These are phyloP conservation scores for Xylariaceae sp. DNA, from an alignment of 2,329 filamentous ascomycete genomes.

Conservation along the genomic window DNA sequence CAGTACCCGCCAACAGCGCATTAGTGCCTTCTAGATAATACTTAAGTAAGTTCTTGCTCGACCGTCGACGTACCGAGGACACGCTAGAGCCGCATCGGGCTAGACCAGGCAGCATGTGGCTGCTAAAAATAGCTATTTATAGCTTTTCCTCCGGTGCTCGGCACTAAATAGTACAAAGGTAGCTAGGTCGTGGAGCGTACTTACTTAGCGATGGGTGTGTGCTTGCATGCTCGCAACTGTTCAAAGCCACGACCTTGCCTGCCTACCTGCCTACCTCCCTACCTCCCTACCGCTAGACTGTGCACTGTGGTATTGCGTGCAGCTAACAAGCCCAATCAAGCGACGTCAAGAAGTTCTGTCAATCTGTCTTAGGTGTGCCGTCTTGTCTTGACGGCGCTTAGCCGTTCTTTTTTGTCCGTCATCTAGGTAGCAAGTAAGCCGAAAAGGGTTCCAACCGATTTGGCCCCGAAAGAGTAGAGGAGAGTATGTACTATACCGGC, in stretches of 20 bases:
- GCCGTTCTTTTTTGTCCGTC: background rate
- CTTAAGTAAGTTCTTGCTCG: no score
- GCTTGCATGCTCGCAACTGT: conserved; percentile 8
- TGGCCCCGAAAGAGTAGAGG: background rate
- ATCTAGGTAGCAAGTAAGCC: background rate
- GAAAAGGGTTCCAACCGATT: background rate
- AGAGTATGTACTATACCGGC: background rate
- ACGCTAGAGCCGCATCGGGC: conserved; percentile 1
- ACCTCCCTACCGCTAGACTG: no score
- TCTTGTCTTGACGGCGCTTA: conserved; percentile 17
- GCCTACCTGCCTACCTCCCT: background rate
- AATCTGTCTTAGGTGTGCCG: no score
- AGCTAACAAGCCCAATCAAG: conserved; percentile 17
- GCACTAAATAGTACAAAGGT: conserved; percentile 9
- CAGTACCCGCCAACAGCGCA: background rate
- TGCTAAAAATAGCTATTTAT: conserved; percentile 34
- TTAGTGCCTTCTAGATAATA: background rate
- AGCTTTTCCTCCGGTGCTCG: conserved; percentile 24
- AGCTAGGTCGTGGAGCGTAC: no score
- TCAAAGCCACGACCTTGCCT: conserved; percentile 23
- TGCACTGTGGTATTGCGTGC: conserved; percentile 11
- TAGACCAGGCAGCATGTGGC: conserved; percentile 14
- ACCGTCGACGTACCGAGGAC: background rate
- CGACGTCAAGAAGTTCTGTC: background rate
- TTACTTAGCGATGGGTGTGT: no score